Evolutionary conservation across 352 stramenopile species (phyloP), one percentile per base, ranked within the genome.

Genomic region (Phytophthora meadii): DNA sequence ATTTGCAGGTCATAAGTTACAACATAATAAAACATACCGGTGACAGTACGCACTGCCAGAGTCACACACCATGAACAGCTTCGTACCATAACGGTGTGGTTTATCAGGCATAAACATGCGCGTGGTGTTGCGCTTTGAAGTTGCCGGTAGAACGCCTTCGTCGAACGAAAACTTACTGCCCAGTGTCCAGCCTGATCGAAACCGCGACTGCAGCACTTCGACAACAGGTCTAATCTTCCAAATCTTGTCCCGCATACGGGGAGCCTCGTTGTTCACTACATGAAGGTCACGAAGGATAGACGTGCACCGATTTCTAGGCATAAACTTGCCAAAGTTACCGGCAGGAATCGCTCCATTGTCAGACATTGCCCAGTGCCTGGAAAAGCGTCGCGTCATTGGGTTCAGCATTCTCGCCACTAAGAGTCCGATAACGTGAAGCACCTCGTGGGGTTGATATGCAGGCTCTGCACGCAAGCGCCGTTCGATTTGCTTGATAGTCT

Each of bases 21-120:
- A 19, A 19, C 19, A 19, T 19, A 19, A 19, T 1, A 19, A 19
- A 19, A 19, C 19, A 19, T 19, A 19, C 19, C 19, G 19, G 19
- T 19, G 19, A 19, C 19, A 19, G 19, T 19, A 19, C 19, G 19
- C 19, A 19, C 19, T 19, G 19, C 19, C 19, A 19, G 19, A 19
- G 19, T 19, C 19, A 1, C 19, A 19, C 19, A 19, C 19, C 19
- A 19, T 68, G 28, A 62, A 63, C 45, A 68, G n/a, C 36, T 68
- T 68, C 8, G 51, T 58, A 2, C 52, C 52, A 48, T 68, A 68
- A 30, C 27, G 27, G 5, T 30, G 27, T 6, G 27, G 27, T 30
- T 30, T 30, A 30, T 30, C 27, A 30, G 12, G 36, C 50, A 73
- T 76, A 19, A 74, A 79, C 60, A 77, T 74, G 0, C 64, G 42